These are phyloP conservation scores for Potentilla sterilis DNA, from an alignment of 306 rosid species.

Conservation along the genomic window DNA sequence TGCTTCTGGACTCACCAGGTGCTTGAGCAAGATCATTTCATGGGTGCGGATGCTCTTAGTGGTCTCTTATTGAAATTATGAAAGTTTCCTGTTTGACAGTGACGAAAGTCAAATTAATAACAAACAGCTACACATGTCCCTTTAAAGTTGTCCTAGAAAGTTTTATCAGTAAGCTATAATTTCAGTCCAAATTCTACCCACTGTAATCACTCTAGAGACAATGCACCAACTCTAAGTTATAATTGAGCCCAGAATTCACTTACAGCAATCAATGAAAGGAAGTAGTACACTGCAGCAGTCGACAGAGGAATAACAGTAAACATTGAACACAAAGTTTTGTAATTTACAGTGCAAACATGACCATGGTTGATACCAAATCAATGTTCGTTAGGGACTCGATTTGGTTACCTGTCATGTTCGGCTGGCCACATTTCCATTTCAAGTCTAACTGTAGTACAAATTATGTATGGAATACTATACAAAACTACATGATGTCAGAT, in stretches of 20 bases:
- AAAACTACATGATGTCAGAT: neutral
- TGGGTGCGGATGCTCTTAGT: neutral
- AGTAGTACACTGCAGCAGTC: neutral
- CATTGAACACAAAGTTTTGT: neutral
- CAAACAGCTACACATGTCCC: neutral
- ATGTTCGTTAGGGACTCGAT: neutral
- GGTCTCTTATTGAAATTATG: neutral
- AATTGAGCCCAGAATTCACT: neutral
- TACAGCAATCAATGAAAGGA: neutral
- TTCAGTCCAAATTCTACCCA: neutral
- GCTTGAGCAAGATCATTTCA: too few relatives aligned
- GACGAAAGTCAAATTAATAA: neutral
- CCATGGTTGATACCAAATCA: neutral
- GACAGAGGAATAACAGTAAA: neutral
- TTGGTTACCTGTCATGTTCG: neutral
- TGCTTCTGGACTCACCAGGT: too few relatives aligned
- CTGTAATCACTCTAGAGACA: neutral
- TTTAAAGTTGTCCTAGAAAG: neutral
- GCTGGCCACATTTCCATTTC: neutral
- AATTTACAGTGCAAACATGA: neutral
- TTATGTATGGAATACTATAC: neutral
- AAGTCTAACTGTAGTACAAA: neutral
- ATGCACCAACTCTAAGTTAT: neutral
- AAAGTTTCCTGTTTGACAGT: neutral
- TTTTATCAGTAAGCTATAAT: neutral